These are phyloP conservation scores for Porphyra umbilicalis DNA, from an alignment of 31 red algal species.

Conservation along the genomic window DNA sequence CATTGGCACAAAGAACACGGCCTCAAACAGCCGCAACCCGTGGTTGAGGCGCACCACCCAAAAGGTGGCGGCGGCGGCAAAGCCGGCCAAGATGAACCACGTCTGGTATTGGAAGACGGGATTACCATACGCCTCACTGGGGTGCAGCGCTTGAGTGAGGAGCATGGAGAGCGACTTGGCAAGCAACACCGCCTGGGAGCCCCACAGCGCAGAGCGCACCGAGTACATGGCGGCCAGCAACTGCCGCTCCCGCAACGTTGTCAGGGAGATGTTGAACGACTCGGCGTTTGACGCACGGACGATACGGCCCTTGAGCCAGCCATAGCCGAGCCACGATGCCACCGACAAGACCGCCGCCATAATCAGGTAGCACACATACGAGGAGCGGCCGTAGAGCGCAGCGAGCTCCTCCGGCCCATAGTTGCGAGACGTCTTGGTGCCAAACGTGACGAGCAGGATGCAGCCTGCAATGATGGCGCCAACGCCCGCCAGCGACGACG, in stretches of 20 bases:
- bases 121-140: slow-evolving; percentile 52
- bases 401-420: slow-evolving; percentile 75
- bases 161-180: slow-evolving; percentile 81
- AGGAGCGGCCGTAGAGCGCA: slow-evolving; percentile 55
- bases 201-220: slow-evolving; percentile 61
- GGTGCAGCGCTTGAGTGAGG: slow-evolving; percentile 55
- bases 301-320: slow-evolving; percentile 50
- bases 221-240: slow-evolving; percentile 62
- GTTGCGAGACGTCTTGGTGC: slow-evolving; percentile 55
- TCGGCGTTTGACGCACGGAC: slow-evolving; percentile 46
- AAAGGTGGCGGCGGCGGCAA: slow-evolving; percentile 55
- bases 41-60: slow-evolving; percentile 75
- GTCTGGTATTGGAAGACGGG: slow-evolving; percentile 51
- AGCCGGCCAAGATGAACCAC: slow-evolving; percentile 62
- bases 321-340: slow-evolving; percentile 39
- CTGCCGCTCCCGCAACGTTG: slow-evolving; percentile 54
- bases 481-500: slow-evolving; percentile 53
- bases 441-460: slow-evolving; percentile 69
- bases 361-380: slow-evolving; percentile 82
- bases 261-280: slow-evolving; percentile 52
- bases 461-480: slow-evolving; percentile 61
- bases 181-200: slow-evolving; percentile 60
- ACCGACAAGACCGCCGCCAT: slow-evolving; percentile 38
- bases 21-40: slow-evolving; percentile 61
- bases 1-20: slow-evolving; percentile 69